Conservation (phyloP, 305 asterid species). For the Plantago coronopus region DNA sequence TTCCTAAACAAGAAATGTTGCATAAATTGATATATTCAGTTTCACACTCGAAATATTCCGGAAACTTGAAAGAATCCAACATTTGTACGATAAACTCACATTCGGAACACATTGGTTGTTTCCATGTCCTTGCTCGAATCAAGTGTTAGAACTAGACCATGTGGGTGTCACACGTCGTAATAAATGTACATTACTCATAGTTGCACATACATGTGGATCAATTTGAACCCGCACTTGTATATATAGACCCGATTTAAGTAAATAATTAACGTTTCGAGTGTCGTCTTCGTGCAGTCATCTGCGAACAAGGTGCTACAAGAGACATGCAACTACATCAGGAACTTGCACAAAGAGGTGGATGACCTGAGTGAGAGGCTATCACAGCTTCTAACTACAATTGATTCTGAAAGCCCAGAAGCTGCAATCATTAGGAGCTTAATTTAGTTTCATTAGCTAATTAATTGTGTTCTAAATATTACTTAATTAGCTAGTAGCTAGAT, state of each 20-base stretch:
- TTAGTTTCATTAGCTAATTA: conserved; percentile 10
- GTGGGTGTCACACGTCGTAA: too few relatives aligned
- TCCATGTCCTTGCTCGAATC: too few relatives aligned
- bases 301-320: conserved; percentile 87
- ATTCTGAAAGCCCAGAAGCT: conserved; percentile 87
- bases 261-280: background rate
- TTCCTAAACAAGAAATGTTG: conserved; percentile 2
- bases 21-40: background rate
- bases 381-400: conserved; percentile 69
- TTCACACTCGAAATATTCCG: too few relatives aligned
- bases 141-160: too few relatives aligned
- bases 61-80: too few relatives aligned
- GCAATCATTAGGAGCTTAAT: conserved; percentile 82
- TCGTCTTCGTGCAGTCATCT: conserved; percentile 42
- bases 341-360: conserved; percentile 78
- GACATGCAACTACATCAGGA: conserved; percentile 87
- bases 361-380: conserved; percentile 86
- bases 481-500: conserved; percentile 7
- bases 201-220: too few relatives aligned
- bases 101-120: too few relatives aligned
- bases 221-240: background rate
- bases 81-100: too few relatives aligned
- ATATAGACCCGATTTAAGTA: background rate
- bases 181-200: too few relatives aligned
- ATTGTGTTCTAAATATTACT: background rate